Base-by-base conservation (phyloP, 2,329 filamentous ascomycete genomes). In the Aspergillus sp. region DNA sequence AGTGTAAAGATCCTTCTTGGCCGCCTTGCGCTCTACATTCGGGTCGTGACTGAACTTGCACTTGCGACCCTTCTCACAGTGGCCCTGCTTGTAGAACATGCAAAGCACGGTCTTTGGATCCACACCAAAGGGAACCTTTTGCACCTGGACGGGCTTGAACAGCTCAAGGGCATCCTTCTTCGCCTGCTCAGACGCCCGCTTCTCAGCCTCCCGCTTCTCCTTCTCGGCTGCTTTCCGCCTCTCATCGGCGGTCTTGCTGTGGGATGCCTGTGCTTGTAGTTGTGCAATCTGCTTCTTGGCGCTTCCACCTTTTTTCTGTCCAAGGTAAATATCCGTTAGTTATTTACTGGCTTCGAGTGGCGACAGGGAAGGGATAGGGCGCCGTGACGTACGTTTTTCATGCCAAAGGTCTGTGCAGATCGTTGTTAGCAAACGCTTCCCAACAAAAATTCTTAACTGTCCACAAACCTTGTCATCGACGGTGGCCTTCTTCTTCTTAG, bases 11-110 rank as follows among this genome's bases (percentile, higher is more conserved):
- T 91, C 91, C 79, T 83, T 92, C 85, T 99, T 99, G 72, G 92
- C 89, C 7, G 89, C 87, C 83, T 96, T 98, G 65, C 95, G 87
- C 78, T 96, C 95, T 40, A 97, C 81, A 33, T 90, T 85, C 61
- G 92, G 78, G 72, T 99, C 93, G 79, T 99, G 95, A 52, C 90
- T 89, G 78, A 99, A 99, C 79, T 98, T 99, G 84, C 95, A 99
- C 80, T 96, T 97, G 75, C 86, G 90, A 58, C 91, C 95, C 83
- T 99, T 99, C 66, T 99, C 95, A 72, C 95, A 99, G 71, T 91
- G 88, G 34, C 95, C 95, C 77, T 97, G 96, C 77, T 97, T 98
- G 85, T 86, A 97, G 76, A 97, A 99, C 60, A 96, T 89, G 74
- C 95, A 99, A 24, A 99, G 79, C 7, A 99, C 90, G 0, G 93